These are phyloP conservation scores for Rosellinia necatrix DNA, from an alignment of 2,329 filamentous ascomycete genomes.

Conservation along the genomic window DNA sequence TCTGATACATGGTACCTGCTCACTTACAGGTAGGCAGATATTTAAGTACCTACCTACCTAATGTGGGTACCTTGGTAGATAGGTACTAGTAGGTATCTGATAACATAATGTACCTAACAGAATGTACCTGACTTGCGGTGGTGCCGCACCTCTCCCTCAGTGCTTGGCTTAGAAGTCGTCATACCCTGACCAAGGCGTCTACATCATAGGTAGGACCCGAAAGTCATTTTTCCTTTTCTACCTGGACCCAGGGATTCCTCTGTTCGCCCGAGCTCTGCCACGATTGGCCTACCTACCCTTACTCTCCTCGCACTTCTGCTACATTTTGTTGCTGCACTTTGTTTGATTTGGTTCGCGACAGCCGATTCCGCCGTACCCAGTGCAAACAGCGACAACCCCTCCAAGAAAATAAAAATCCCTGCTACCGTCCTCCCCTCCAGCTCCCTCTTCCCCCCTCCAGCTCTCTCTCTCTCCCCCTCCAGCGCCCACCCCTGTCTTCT, in stretches of 20 bases:
- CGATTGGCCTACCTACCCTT: constrained; percentile 1
- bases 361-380: not conserved
- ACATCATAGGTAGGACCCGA: constrained; percentile 12
- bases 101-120: too few species aligned
- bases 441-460: not conserved
- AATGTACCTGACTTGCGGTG: too few species aligned
- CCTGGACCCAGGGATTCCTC: not conserved
- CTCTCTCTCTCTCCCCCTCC: too few species aligned
- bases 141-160: too few species aligned
- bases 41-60: too few species aligned
- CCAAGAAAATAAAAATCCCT: constrained; percentile 13
- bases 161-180: constrained; percentile 25
- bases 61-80: too few species aligned
- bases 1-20: too few species aligned
- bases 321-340: not conserved
- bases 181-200: constrained; percentile 4
- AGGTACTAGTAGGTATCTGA: too few species aligned
- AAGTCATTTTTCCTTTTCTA: not conserved
- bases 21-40: too few species aligned
- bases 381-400: constrained; percentile 4
- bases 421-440: not conserved
- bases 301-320: not conserved
- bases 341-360: not conserved
- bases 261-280: not conserved
- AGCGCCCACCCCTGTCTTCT: too few species aligned